Percentiles rank a stretch among this genome's conserved stretches.
These are phyloP conservation scores for Angophora floribunda DNA, from an alignment of 345 rosid species.

Conservation along the genomic window DNA sequence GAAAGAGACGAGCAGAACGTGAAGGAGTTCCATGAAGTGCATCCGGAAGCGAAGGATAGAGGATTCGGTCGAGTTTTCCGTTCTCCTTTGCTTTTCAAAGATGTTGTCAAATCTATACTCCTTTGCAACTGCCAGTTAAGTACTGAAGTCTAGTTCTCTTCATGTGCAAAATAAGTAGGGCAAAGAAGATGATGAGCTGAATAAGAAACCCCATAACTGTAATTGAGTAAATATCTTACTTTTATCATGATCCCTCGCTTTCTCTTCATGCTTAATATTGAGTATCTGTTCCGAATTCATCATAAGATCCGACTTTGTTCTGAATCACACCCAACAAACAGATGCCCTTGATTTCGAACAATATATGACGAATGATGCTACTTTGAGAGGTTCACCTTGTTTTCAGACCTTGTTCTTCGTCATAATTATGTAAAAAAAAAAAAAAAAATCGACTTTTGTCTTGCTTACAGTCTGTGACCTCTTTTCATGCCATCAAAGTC, in stretches of 20 bases:
- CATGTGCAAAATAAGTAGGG: neutral
- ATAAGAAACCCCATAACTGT: neutral
- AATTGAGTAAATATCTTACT: neutral
- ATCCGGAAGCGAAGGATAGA: slow-evolving; percentile 15
- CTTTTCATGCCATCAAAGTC: neutral
- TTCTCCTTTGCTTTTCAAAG: slow-evolving; percentile 45
- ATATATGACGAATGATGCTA: neutral
- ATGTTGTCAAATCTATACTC: slow-evolving; percentile 36
- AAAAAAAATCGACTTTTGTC: neutral
- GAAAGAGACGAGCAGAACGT: slow-evolving; percentile 14
- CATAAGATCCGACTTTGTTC: neutral
- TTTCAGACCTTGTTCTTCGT: neutral
- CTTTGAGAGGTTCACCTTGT: neutral
- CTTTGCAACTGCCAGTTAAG: slow-evolving; percentile 20
- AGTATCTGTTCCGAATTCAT: neutral
- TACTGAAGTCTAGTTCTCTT: neutral
- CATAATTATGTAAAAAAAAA: neutral
- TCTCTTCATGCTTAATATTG: neutral
- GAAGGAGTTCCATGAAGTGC: slow-evolving; percentile 24
- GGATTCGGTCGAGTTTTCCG: slow-evolving; percentile 42
- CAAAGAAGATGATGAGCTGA: neutral
- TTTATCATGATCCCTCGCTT: neutral
- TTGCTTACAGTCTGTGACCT: neutral
- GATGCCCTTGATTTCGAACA: neutral
- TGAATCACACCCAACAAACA: neutral